phyloP scores from a whole-genome alignment of 139 green algal species.

The Chlamydomonas sphaeroides region DNA sequence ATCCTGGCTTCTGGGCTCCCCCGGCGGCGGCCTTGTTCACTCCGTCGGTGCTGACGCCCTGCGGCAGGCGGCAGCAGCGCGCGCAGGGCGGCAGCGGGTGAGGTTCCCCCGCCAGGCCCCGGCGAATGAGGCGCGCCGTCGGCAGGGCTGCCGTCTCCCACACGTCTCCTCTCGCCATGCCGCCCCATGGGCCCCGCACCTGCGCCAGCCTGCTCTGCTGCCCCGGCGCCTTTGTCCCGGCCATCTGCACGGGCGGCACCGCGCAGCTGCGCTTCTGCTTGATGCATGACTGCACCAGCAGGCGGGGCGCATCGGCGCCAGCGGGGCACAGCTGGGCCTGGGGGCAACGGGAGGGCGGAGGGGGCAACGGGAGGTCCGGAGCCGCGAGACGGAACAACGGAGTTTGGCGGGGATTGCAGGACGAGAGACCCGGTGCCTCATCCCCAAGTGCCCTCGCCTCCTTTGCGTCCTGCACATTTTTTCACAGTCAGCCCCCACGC shows the following conservation, averaged over 20 bases:
- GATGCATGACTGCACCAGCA: constrained; percentile 41
- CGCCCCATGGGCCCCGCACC: not conserved
- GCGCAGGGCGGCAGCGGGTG: too few species aligned
- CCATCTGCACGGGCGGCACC: constrained; percentile 23
- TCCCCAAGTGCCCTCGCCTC: too few species aligned
- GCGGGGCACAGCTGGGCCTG: constrained; percentile 45
- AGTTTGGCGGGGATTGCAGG: too few species aligned
- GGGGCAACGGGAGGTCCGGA: not conserved
- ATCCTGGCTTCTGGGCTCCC: not conserved
- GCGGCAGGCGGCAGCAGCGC: too few species aligned
- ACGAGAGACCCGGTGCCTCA: too few species aligned
- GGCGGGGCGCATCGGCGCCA: constrained; percentile 8
- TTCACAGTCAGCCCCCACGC: too few species aligned
- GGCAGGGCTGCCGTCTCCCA: not conserved
- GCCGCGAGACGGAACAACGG: too few species aligned
- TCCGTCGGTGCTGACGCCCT: constrained; percentile 40
- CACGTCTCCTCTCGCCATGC: not conserved
- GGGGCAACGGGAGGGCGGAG: not conserved
- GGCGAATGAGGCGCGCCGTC: not conserved
- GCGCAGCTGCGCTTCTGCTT: constrained; percentile 31
- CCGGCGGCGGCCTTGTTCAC: not conserved
- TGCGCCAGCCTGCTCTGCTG: constrained; percentile 38
- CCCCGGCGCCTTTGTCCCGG: constrained; percentile 17
- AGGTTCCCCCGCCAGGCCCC: too few species aligned
- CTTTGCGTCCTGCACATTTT: too few species aligned